Evolutionary conservation across 257 asterid genomes (phyloP).

Genomic region (Cruciata laevipes): DNA sequence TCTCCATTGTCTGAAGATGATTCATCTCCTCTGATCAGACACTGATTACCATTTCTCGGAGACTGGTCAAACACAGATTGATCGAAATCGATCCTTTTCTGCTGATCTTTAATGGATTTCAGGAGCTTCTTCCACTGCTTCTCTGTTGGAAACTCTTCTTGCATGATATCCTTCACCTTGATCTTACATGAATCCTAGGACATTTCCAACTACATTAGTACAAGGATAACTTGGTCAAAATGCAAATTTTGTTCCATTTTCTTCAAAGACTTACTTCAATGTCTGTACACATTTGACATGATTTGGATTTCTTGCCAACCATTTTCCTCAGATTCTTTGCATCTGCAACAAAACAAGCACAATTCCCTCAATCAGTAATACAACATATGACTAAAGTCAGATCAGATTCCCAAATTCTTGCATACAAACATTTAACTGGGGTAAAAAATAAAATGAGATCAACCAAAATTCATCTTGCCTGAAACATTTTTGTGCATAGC

Average conservation of each 20-base stretch:
- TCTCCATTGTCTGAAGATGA: not conserved
- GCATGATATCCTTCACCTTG: conserved; percentile 20
- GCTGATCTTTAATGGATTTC: not conserved
- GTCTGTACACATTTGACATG: not conserved
- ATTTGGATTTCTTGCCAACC: not conserved
- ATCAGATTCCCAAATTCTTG: not conserved
- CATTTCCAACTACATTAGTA: not conserved
- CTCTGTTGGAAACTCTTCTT: conserved; percentile 17
- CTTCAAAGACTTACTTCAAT: conserved; percentile 11
- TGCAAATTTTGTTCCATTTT: not conserved
- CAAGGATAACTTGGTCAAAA: not conserved
- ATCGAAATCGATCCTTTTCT: not conserved
- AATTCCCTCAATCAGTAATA: not conserved
- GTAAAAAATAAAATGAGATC: conserved; percentile 35
- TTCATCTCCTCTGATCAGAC: conserved; percentile 2
- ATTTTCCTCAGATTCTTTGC: conserved; percentile 1
- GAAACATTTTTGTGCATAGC: conserved; percentile 9
- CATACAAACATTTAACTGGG: not conserved
- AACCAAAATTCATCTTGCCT: conserved; percentile 20
- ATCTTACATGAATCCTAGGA: conserved; percentile 30
- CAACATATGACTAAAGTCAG: not conserved
- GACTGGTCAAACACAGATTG: not conserved
- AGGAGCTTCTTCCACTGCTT: not conserved
- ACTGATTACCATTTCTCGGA: not conserved
- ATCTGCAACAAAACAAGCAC: conserved; percentile 18